Conservation (phyloP, 257 asterid genomes). For the Primulina eburnea region DNA sequence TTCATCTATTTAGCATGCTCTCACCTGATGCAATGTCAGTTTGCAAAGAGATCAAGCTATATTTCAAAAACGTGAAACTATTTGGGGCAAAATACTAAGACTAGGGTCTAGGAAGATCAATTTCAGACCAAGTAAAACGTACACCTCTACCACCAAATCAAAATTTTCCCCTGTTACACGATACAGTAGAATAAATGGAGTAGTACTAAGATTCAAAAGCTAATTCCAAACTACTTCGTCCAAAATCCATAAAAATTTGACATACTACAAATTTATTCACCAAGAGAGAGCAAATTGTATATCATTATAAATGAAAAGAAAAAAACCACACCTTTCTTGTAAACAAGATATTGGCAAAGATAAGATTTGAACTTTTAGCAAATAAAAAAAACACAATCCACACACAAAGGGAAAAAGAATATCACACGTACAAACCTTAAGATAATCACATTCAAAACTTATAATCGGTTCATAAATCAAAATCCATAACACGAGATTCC, state of each 20-base stretch:
- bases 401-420: neutral
- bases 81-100: constrained; percentile 17
- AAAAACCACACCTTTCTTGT: neutral
- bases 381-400: neutral
- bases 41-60: neutral
- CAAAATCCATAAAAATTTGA: neutral
- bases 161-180: neutral
- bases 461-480: constrained; percentile 8
- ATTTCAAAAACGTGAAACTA: neutral
- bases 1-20: constrained; percentile 1
- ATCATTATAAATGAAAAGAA: neutral
- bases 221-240: neutral
- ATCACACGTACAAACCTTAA: neutral
- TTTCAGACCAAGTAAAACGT: neutral
- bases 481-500: constrained; percentile 5
- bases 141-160: neutral
- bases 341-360: neutral
- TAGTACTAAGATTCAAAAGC: neutral
- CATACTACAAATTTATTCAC: neutral
- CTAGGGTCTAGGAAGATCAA: neutral
- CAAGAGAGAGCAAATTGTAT: neutral
- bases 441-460: neutral
- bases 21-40: neutral
- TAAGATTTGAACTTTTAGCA: constrained; percentile 14
- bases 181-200: neutral